Base-by-base conservation (phyloP, 2,329 filamentous ascomycete species). In the Penicillium freii region DNA sequence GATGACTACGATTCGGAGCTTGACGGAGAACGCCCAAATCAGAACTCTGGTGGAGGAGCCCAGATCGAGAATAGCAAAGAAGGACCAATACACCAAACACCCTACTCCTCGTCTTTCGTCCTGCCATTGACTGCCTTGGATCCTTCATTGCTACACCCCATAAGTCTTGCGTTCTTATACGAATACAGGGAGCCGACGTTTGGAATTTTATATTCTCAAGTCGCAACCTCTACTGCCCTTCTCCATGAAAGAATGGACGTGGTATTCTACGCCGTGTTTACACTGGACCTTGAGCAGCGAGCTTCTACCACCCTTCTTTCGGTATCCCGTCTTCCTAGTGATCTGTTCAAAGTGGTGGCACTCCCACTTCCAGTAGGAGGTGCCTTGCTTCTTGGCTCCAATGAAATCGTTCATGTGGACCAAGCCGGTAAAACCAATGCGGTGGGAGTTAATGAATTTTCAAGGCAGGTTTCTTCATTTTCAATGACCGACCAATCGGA, bases 171-270 rank as follows among this genome's bases (percentile, higher is more conserved):
- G 54, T 99, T 99, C 74, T 80, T 99, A 63, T 86, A 97, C 81
- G 93, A 97, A 78, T 99, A 99, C 75, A 88, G 94, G 73, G 94
- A 97, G 75, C 93, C 94, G 13, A 99, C 94, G 0, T 96, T 99
- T 77, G 94, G 93, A 56, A 92, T 99, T 59, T 81, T 99, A 42
- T 94, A 91, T 46, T 90, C 92, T 1, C 87, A 86, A 51, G 80
- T 85, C 62, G 82, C 87, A 36, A 85, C 88, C 15, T 92, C 92
- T n/a, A 81, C 83, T 54, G 87, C 90, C 3, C 80, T 97, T 52
- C 76, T 87, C 27, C 78, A 83, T 61, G 89, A 92, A 68, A 85
- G 91, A 62, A 94, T 88, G 69, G 94, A 99, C 71, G 85, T 90
- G 65, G 80, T 96, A 47, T 88, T 87, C 19, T 99, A 97, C 77